phyloP scores from a whole-genome alignment of 2,329 filamentous ascomycete species.

The Fusarium lyarnte region DNA sequence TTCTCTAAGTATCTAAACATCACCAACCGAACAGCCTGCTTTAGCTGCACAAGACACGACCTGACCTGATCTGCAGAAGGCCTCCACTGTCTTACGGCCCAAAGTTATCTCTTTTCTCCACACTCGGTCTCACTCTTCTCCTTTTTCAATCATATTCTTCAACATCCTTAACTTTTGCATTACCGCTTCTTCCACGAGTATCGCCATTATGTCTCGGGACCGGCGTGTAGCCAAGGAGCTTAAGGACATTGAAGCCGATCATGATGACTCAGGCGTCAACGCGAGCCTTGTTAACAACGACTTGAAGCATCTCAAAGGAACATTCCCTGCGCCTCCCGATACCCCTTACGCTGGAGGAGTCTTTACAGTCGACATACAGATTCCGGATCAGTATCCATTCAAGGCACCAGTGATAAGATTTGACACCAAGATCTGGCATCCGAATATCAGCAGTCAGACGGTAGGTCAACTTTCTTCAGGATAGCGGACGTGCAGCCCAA shows the following conservation, averaged over 20 bases:
- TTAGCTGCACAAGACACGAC: slow-evolving; percentile 15
- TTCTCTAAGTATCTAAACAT: not conserved
- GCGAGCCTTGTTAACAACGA: slow-evolving; percentile 73
- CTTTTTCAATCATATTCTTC: not conserved
- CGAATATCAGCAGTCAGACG: slow-evolving; percentile 93
- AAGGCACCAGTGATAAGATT: slow-evolving; percentile 92
- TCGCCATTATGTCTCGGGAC: slow-evolving; percentile 57
- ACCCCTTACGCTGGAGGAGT: slow-evolving; percentile 92
- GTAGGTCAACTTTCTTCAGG: slow-evolving; percentile 60
- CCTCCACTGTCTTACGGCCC: not conserved
- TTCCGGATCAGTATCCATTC: slow-evolving; percentile 92
- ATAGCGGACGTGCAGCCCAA: not conserved
- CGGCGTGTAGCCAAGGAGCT: slow-evolving; percentile 80
- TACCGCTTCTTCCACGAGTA: not conserved
- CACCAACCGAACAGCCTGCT: slow-evolving; percentile 6
- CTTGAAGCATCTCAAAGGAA: slow-evolving; percentile 83
- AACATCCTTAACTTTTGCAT: not conserved
- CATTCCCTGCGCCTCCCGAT: slow-evolving; percentile 87
- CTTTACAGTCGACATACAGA: slow-evolving; percentile 84
- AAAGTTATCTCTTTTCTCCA: not conserved
- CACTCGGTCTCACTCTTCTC: not conserved
- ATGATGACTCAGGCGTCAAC: slow-evolving; percentile 76
- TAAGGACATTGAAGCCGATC: slow-evolving; percentile 77
- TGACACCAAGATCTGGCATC: slow-evolving; percentile 94
- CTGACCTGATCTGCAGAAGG: slow-evolving; percentile 12